These are phyloP conservation scores for Scalesia atractyloides DNA, from an alignment of 129 eudicot species.

Conservation along the genomic window DNA sequence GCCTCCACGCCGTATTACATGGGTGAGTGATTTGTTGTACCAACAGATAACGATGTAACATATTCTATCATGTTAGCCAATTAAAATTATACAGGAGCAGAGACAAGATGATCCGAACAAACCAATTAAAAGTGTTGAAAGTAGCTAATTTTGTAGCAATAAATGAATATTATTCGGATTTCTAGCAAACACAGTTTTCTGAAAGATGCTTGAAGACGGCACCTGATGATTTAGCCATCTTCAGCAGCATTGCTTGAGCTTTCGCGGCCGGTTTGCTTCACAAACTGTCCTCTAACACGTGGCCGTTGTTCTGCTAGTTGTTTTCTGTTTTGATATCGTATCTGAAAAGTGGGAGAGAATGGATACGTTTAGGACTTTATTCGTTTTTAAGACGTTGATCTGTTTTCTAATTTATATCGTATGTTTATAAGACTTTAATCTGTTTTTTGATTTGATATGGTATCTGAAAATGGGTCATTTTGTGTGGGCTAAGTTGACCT, in stretches of 20 bases:
- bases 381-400: background rate
- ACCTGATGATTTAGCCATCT: slow-evolving; percentile 36
- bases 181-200: background rate
- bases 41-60: too few relatives aligned
- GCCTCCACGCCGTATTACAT: too few relatives aligned
- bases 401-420: too few relatives aligned
- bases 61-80: too few relatives aligned
- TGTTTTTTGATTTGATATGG: background rate
- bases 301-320: slow-evolving; percentile 66
- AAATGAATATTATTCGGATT: background rate
- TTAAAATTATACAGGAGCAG: too few relatives aligned
- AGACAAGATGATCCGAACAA: too few relatives aligned
- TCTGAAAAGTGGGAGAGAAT: slow-evolving; percentile 29
- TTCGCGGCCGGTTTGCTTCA: slow-evolving; percentile 37
- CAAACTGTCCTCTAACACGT: slow-evolving; percentile 66
- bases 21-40: too few relatives aligned
- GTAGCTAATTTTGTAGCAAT: background rate
- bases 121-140: too few relatives aligned
- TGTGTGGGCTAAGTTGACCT: too few relatives aligned
- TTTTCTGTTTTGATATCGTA: slow-evolving; percentile 57
- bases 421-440: background rate
- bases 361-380: background rate
- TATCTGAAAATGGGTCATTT: too few relatives aligned
- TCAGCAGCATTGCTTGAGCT: slow-evolving; percentile 41
- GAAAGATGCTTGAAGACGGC: background rate